Percentiles rank a stretch among this genome's conserved stretches.
Evolutionary conservation across 2,329 filamentous ascomycete species (phyloP).

Genomic region (Pyrenophora tritici-repentis): DNA sequence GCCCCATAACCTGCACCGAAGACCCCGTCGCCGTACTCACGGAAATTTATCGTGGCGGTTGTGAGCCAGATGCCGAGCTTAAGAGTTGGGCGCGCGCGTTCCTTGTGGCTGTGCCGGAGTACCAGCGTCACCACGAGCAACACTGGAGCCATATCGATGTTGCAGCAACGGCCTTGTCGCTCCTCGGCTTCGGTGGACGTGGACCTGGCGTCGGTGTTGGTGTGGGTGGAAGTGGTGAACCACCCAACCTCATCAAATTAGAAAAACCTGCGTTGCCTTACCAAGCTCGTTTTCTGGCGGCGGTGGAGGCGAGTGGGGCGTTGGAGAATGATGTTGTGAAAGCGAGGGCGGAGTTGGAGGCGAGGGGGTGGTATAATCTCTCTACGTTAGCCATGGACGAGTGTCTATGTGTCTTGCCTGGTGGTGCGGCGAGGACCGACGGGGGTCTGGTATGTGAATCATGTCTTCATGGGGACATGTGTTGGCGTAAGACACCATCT

Average conservation of each 20-base stretch:
- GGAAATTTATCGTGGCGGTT: constrained; percentile 38
- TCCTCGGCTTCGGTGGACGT: constrained; percentile 11
- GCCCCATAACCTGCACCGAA: constrained; percentile 37
- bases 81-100: constrained; percentile 31
- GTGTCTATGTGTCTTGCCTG: no score
- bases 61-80: constrained; percentile 29
- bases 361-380: constrained; percentile 11
- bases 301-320: constrained; percentile 20
- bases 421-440: no score
- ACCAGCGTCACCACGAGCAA: no score
- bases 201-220: no score
- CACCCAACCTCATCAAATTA: constrained; percentile 32
- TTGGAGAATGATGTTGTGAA: constrained; percentile 33
- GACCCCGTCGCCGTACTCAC: constrained; percentile 45
- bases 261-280: constrained; percentile 21
- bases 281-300: constrained; percentile 19
- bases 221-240: no score
- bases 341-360: constrained; percentile 20
- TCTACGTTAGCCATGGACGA: background rate
- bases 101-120: constrained; percentile 13
- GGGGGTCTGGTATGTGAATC: no score
- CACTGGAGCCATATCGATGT: no score
- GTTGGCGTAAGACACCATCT: background rate
- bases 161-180: background rate
- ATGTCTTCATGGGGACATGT: background rate